These are phyloP conservation scores for Blastobotrys robertii DNA, from an alignment of 805 yeast genomes.

Conservation along the genomic window DNA sequence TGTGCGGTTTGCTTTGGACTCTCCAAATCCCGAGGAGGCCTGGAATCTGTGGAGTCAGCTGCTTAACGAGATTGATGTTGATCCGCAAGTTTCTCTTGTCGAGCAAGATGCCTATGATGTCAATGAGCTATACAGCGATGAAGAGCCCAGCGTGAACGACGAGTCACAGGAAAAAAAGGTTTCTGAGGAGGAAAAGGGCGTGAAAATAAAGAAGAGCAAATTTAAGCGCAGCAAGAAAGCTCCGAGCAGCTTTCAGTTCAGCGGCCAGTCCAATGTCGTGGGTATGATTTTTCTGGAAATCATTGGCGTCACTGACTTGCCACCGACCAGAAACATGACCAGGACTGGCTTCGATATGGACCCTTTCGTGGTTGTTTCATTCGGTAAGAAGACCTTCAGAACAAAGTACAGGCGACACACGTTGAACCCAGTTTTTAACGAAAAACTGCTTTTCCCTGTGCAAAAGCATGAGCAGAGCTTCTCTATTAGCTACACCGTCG, in stretches of 20 bases:
- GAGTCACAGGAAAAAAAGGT: background rate
- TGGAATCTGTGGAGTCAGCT: constrained; percentile 9
- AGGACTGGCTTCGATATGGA: constrained; percentile 88
- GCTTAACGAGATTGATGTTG: background rate
- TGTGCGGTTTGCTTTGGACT: constrained; percentile 9
- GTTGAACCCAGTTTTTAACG: constrained; percentile 72
- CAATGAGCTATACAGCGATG: background rate
- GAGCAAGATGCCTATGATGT: background rate
- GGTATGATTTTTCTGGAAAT: constrained; percentile 79
- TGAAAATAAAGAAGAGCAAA: background rate
- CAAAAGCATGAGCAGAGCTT: constrained; percentile 54
- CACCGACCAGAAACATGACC: constrained; percentile 62
- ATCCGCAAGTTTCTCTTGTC: background rate
- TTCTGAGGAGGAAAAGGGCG: background rate
- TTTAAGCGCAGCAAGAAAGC: constrained; percentile 3
- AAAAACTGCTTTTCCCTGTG: constrained; percentile 70
- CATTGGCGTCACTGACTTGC: constrained; percentile 62
- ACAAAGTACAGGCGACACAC: constrained; percentile 81
- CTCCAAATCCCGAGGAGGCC: constrained; percentile 2
- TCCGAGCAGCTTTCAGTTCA: constrained; percentile 16
- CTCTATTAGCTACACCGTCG: constrained; percentile 57
- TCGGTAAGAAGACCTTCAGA: constrained; percentile 79
- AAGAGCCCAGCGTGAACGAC: constrained; percentile 5
- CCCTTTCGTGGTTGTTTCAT: constrained; percentile 86
- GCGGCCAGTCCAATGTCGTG: constrained; percentile 19